Percentiles rank a stretch among this genome's conserved stretches.
Conservation (phyloP, 2,329 filamentous ascomycete genomes). For the Stagonosporopsis tanaceti region DNA sequence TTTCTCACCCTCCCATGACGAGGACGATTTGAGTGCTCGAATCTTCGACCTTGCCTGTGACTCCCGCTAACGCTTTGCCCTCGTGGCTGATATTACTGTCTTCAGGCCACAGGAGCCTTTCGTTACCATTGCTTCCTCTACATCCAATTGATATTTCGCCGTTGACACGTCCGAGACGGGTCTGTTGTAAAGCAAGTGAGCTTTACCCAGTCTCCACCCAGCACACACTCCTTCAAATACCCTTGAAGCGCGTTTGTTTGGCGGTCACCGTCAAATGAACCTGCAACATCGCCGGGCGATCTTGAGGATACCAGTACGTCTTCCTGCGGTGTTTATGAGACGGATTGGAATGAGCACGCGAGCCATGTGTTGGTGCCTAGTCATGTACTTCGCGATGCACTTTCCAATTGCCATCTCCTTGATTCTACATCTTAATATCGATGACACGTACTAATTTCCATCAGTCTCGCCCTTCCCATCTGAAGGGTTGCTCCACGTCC, state of each 20-base stretch:
- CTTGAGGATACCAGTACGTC: conserved; percentile 70
- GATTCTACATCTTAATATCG: conserved; percentile 1
- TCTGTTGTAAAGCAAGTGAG: conserved; percentile 23
- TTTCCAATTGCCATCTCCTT: background rate
- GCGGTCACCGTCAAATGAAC: conserved; percentile 98
- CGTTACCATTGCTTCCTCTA: conserved; percentile 18
- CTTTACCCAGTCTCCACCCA: conserved; percentile 26
- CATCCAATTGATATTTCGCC: conserved; percentile 16
- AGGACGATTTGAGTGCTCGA: conserved; percentile 35
- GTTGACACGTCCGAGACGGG: conserved; percentile 22
- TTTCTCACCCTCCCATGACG: conserved; percentile 31
- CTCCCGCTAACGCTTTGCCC: conserved; percentile 39
- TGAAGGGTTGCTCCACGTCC: conserved; percentile 73
- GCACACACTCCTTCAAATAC: conserved; percentile 38
- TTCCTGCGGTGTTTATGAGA: conserved; percentile 7
- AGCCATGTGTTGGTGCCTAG: conserved; percentile 32
- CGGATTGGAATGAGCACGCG: conserved; percentile 20
- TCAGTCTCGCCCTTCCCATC: conserved; percentile 57
- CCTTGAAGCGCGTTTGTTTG: conserved; percentile 82
- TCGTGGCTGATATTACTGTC: conserved; percentile 33
- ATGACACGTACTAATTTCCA: conserved; percentile 28
- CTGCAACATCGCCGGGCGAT: conserved; percentile 74
- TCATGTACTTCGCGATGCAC: conserved; percentile 4
- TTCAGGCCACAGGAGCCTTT: conserved; percentile 39
- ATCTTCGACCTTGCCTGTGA: conserved; percentile 33